Evolutionary conservation across 805 yeast genomes (phyloP).

Genomic region (Tetrapisispora pingtungensis): DNA sequence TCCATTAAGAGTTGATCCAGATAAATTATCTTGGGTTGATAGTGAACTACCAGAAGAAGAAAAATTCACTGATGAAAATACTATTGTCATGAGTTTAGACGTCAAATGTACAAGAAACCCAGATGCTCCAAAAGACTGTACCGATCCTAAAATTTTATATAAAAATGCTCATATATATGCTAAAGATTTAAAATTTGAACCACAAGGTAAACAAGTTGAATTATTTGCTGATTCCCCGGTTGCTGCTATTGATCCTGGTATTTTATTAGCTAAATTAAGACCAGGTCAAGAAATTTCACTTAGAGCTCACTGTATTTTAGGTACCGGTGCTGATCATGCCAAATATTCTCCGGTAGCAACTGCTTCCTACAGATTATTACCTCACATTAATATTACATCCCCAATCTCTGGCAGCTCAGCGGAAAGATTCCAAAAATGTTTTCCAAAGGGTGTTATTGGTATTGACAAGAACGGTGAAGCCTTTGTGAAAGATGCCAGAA

Average conservation of each 20-base stretch:
- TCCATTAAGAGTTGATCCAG: slow-evolving; percentile 89
- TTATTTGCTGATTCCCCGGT: slow-evolving; percentile 57
- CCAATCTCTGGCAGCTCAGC: slow-evolving; percentile 76
- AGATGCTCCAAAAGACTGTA: slow-evolving; percentile 64
- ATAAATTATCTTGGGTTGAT: slow-evolving; percentile 76
- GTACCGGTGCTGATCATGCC: slow-evolving; percentile 92
- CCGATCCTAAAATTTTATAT: slow-evolving; percentile 76
- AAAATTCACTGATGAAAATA: slow-evolving; percentile 77
- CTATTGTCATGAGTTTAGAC: slow-evolving; percentile 72
- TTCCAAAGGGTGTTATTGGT: slow-evolving; percentile 87
- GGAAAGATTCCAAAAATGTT: slow-evolving; percentile 71
- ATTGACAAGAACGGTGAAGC: slow-evolving; percentile 62
- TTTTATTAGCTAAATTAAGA: slow-evolving; percentile 81
- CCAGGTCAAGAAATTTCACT: slow-evolving; percentile 95
- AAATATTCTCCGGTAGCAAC: slow-evolving; percentile 96
- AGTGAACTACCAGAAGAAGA: slow-evolving; percentile 50
- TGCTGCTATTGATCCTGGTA: slow-evolving; percentile 77
- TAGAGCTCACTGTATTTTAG: slow-evolving; percentile 82
- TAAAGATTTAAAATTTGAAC: slow-evolving; percentile 77
- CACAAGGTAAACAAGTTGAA: slow-evolving; percentile 80
- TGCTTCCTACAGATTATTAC: slow-evolving; percentile 88
- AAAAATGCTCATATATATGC: slow-evolving; percentile 84
- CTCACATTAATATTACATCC: slow-evolving; percentile 65
- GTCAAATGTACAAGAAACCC: slow-evolving; percentile 80
- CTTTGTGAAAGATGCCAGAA: slow-evolving; percentile 77